Evolutionary conservation across 2,329 filamentous ascomycete species (phyloP).

Genomic region (Blastomyces silverae): DNA sequence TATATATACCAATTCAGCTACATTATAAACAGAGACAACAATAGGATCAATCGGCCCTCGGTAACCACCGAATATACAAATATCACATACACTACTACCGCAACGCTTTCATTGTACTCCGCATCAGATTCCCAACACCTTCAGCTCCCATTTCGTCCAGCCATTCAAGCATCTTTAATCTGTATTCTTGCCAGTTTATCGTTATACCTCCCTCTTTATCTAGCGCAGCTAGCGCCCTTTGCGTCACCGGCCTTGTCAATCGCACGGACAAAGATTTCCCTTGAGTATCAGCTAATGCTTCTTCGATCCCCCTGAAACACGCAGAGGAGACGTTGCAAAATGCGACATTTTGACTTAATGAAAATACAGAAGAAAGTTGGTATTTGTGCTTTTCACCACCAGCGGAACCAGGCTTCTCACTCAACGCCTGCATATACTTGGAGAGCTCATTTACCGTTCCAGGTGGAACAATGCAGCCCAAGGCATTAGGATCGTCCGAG

Average conservation of each 20-base stretch:
- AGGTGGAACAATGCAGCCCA: conserved; percentile 47
- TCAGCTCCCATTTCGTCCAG: conserved; percentile 57
- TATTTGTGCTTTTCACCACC: conserved; percentile 27
- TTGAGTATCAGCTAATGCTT: conserved; percentile 33
- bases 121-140: conserved; percentile 66
- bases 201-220: conserved; percentile 58
- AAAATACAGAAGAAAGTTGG: conserved; percentile 40
- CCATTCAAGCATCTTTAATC: conserved; percentile 62
- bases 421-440: conserved; percentile 37
- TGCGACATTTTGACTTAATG: conserved; percentile 43
- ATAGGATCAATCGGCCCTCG: neutral
- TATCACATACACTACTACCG: conserved; percentile 41
- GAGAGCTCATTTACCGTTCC: conserved; percentile 42
- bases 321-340: conserved; percentile 43
- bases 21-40: conserved; percentile 4
- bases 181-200: conserved; percentile 67
- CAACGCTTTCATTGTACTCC: conserved; percentile 72
- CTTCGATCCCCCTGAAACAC: conserved; percentile 45
- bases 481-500: conserved; percentile 53
- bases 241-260: conserved; percentile 56
- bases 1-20: conserved; percentile 62
- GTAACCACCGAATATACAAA: conserved; percentile 18
- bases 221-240: conserved; percentile 57
- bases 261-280: conserved; percentile 25
- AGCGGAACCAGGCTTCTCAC: conserved; percentile 28